phyloP scores from a whole-genome alignment of 2,329 filamentous ascomycete genomes.

The Remersonia thermophila region DNA sequence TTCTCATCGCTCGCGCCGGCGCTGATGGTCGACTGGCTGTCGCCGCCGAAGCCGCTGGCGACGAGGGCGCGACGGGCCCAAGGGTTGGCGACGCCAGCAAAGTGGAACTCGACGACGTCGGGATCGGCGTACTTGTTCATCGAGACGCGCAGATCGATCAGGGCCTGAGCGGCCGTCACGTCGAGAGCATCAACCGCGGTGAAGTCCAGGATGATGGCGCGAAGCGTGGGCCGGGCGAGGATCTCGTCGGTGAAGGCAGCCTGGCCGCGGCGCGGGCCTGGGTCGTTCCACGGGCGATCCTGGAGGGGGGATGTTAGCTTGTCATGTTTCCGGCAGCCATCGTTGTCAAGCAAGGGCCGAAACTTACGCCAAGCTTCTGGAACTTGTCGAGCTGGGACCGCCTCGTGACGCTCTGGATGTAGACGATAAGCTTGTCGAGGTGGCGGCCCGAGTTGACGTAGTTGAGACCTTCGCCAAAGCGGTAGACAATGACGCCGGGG shows the following conservation, averaged over 20 bases:
- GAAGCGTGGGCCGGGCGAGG: constrained; percentile 31
- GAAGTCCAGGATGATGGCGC: constrained; percentile 46
- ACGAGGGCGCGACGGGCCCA: constrained; percentile 47
- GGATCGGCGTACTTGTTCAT: constrained; percentile 41
- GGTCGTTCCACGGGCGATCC: constrained; percentile 45
- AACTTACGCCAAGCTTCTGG: constrained; percentile 20
- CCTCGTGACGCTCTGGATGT: constrained; percentile 29
- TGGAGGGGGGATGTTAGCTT: constrained; percentile 4
- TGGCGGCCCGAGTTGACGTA: constrained; percentile 40
- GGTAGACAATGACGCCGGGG: constrained; percentile 40
- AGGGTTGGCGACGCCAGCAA: constrained; percentile 41
- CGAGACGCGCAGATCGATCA: constrained; percentile 42
- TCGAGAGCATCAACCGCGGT: constrained; percentile 45
- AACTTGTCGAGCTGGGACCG: constrained; percentile 27
- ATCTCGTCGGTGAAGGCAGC: constrained; percentile 21
- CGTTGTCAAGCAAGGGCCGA: not conserved
- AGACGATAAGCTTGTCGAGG: constrained; percentile 28
- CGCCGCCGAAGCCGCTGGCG: constrained; percentile 39
- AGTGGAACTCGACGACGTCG: constrained; percentile 37
- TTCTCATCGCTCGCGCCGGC: constrained; percentile 1
- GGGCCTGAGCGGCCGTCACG: constrained; percentile 43
- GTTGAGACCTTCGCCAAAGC: constrained; percentile 39
- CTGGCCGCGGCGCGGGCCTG: constrained; percentile 27
- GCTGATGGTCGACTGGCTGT: too few species aligned
- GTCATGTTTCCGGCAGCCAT: too few species aligned